Conservation (phyloP, 2,329 filamentous ascomycete genomes). For the Sarocladium kiliense region DNA sequence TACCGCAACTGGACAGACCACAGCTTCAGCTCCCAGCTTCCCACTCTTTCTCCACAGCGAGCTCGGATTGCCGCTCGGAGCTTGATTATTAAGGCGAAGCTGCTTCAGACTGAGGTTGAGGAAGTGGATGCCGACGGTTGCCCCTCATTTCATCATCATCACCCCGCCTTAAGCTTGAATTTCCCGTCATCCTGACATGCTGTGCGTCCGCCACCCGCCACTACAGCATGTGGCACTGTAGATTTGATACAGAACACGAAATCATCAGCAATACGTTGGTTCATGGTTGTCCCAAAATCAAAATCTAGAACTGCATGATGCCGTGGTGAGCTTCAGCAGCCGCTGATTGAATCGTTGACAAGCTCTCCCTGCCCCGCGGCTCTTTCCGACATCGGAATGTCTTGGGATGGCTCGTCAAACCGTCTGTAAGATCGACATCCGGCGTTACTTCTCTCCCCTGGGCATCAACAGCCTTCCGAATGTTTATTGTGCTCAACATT, state of each 20-base stretch:
- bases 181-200: slow-evolving; percentile 2
- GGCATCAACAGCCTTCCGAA: slow-evolving; percentile 25
- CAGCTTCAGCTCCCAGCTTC: neutral
- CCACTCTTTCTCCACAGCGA: neutral
- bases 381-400: slow-evolving; percentile 19
- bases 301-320: no score
- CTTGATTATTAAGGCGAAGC: slow-evolving; percentile 5
- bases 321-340: neutral
- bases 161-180: neutral
- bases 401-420: slow-evolving; percentile 22
- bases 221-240: neutral
- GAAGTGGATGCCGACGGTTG: slow-evolving; percentile 1
- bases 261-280: no score
- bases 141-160: slow-evolving; percentile 8
- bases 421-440: slow-evolving; percentile 19
- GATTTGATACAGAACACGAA: neutral
- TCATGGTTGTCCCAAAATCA: no score
- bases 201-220: neutral
- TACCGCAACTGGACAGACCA: neutral
- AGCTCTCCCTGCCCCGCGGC: slow-evolving; percentile 12
- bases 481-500: slow-evolving; percentile 31
- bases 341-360: neutral
- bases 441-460: slow-evolving; percentile 29
- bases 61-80: neutral
- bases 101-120: neutral